Evolutionary conservation across 495 filamentous ascomycete species (phyloP).

Genomic region (Trichoderma erinaceum): DNA sequence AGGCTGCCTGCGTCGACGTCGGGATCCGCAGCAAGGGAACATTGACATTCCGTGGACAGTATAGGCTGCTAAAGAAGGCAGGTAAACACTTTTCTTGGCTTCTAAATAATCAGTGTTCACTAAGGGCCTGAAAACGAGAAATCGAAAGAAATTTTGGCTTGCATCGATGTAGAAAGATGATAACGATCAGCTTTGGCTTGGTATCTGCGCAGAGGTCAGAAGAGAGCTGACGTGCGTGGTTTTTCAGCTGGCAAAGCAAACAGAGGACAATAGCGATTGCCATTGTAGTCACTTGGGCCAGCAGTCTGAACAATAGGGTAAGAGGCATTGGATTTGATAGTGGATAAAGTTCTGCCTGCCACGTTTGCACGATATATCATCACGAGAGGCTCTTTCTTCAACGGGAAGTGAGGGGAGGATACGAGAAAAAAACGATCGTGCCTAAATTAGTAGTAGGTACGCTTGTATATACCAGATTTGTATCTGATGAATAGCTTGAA

Average conservation of each 20-base stretch:
- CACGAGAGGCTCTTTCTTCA: too few relatives aligned
- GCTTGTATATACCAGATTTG: too few relatives aligned
- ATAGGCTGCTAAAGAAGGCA: neutral
- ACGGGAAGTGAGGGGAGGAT: too few relatives aligned
- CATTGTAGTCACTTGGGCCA: neutral
- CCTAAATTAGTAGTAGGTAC: too few relatives aligned
- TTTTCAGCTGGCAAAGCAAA: neutral
- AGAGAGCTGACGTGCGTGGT: neutral
- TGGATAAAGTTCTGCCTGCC: too few relatives aligned
- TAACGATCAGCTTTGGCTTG: neutral
- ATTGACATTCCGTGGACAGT: neutral
- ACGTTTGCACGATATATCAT: too few relatives aligned
- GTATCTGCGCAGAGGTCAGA: neutral
- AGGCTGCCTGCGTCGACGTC: neutral
- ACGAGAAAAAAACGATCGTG: too few relatives aligned
- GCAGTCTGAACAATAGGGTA: too few relatives aligned
- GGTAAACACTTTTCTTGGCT: neutral
- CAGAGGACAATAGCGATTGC: neutral
- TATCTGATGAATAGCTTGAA: too few relatives aligned
- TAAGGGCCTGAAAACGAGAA: slow-evolving; percentile 5
- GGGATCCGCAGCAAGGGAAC: neutral
- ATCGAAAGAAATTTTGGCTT: neutral
- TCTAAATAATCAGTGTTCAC: slow-evolving; percentile 3
- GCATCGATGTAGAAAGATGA: neutral
- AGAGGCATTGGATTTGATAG: too few relatives aligned